Conservation (phyloP, 2,329 filamentous ascomycete genomes). For the Epicoccum sorghinum region DNA sequence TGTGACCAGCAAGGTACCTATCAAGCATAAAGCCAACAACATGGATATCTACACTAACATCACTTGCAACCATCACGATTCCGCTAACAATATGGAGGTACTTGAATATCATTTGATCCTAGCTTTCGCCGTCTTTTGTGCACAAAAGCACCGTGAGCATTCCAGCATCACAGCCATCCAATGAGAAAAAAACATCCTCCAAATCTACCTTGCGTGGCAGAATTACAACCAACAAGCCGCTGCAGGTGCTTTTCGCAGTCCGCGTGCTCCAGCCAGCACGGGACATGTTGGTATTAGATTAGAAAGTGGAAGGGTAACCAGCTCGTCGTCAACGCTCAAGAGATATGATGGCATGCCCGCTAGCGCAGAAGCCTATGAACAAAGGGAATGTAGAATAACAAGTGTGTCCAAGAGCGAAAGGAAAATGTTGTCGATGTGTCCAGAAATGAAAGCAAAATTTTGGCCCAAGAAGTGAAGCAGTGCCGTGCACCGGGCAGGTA, state of each 20-base stretch:
- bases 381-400: constrained; percentile 6
- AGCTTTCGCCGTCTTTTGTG: constrained; percentile 12
- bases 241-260: constrained; percentile 1
- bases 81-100: constrained; percentile 6
- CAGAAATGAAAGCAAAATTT: constrained; percentile 18
- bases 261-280: constrained; percentile 15
- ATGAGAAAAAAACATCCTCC: constrained; percentile 13
- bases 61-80: no score
- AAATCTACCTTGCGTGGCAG: constrained; percentile 8
- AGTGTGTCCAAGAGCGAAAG: constrained; percentile 1
- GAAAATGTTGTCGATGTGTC: constrained; percentile 16
- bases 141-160: constrained; percentile 10
- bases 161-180: constrained; percentile 8
- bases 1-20: no score
- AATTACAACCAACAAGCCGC: constrained; percentile 10
- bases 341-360: constrained; percentile 8
- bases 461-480: constrained; percentile 21
- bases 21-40: no score
- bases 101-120: constrained; percentile 12
- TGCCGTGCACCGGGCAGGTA: constrained; percentile 37
- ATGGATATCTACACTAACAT: no score
- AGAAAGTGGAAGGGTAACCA: constrained; percentile 6
- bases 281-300: constrained; percentile 14
- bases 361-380: constrained; percentile 5
- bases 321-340: constrained; percentile 18